A percentile compares a stretch with the other conserved stretches of the same genome.
phyloP scores from a whole-genome alignment of 495 filamentous ascomycete species.

The Penicillium paradoxum region DNA sequence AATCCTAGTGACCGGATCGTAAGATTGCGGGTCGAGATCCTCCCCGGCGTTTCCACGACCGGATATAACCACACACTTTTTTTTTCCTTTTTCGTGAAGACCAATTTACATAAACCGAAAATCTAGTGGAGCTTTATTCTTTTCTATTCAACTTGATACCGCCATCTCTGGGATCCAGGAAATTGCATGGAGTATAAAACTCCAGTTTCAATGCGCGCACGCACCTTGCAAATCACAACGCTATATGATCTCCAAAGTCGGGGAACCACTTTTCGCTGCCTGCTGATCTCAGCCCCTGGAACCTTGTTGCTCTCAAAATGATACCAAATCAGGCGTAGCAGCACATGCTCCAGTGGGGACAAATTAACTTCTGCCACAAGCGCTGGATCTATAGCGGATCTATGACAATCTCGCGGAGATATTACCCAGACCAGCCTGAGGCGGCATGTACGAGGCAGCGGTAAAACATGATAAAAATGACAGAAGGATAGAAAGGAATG shows the following conservation, averaged over 20 bases:
- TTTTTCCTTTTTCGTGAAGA: not conserved
- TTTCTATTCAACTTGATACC: not conserved
- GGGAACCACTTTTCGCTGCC: not conserved
- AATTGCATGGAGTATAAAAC: not conserved
- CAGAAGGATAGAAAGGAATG: not conserved
- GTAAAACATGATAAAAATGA: not conserved
- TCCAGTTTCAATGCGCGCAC: not conserved
- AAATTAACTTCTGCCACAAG: conserved; percentile 9
- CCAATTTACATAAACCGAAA: not conserved
- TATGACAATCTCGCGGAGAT: conserved; percentile 9
- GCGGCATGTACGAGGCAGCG: not conserved
- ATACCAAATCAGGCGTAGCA: conserved; percentile 10
- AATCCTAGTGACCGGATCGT: not conserved
- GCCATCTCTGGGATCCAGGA: not conserved
- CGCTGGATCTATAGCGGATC: conserved; percentile 8
- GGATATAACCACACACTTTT: too few species aligned
- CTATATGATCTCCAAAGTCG: not conserved
- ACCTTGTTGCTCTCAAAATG: conserved; percentile 5
- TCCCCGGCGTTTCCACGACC: not conserved
- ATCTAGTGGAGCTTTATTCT: not conserved
- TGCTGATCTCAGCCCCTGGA: conserved; percentile 1
- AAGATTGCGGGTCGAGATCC: conserved; percentile 2
- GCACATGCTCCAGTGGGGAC: conserved; percentile 6
- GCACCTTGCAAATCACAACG: conserved; percentile 1
- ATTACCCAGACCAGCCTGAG: conserved; percentile 7